These are phyloP conservation scores for Viridothelium virens DNA, from an alignment of 495 filamentous ascomycete species.

Conservation along the genomic window DNA sequence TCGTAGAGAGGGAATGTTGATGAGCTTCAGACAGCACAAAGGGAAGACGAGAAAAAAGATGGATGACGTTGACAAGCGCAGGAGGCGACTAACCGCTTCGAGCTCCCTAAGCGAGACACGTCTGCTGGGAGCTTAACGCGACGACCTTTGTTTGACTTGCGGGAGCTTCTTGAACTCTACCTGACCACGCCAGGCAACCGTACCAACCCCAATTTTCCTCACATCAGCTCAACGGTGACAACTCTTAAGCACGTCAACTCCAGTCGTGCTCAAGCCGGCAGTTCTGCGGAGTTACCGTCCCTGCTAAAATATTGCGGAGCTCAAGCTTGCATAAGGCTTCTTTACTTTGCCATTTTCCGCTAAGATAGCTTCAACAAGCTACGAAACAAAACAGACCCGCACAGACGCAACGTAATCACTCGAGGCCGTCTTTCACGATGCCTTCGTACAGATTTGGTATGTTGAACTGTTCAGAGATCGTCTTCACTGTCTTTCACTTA, in stretches of 20 bases:
- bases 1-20: neutral
- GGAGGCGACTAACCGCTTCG: neutral
- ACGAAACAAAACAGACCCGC: too few relatives aligned
- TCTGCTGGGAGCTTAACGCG: neutral
- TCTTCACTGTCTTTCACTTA: neutral
- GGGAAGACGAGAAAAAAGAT: neutral
- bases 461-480: neutral
- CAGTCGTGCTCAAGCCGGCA: too few relatives aligned
- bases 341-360: neutral
- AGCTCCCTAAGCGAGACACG: slow-evolving; percentile 10
- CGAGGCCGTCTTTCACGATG: neutral
- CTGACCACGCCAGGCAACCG: neutral
- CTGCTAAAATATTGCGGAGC: too few relatives aligned
- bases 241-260: too few relatives aligned
- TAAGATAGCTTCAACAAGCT: neutral
- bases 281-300: too few relatives aligned
- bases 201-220: too few relatives aligned
- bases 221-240: too few relatives aligned
- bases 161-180: neutral
- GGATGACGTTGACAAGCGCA: slow-evolving; percentile 8
- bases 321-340: neutral
- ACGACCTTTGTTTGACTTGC: neutral
- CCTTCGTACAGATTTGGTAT: slow-evolving; percentile 3
- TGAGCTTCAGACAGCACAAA: neutral
- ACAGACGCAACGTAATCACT: too few relatives aligned